Evolutionary conservation across 257 asterid species (phyloP), one percentile per base, ranked within the genome.

Genomic region (Orobanche coerulescens): DNA sequence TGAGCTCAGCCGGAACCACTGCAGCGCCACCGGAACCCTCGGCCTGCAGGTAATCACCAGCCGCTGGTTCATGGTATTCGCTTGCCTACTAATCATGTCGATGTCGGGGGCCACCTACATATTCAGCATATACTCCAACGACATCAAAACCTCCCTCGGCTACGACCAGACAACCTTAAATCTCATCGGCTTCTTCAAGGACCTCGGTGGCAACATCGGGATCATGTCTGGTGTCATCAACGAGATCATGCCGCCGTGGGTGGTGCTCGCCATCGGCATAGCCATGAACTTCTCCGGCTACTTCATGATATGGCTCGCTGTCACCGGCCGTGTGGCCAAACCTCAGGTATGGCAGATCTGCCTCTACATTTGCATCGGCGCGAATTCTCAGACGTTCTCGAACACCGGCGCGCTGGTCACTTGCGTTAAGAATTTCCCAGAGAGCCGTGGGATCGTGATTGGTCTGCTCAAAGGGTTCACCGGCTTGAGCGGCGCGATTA

Each of bases 31-130:
- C 0, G 0, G 1, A 20, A 31, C 63, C 56, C 61, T 70, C 60
- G 36, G 48, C 63, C 37, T 43, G 16, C 76, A 73, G 1, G 57
- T 71, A 2, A 46, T 80, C 26, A 46, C 24, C 37, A 70, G 90
- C 68, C 68, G 80, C 10, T 83, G 90, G 90, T 80, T 78, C 84
- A 76, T 80, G 79, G 76, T 83, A 14, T 80, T 83, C 73, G 90
- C 78, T 0, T 80, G 77, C 65, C 82, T 78, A 37, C 70, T 83
- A 0, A 83, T 83, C 75, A 67, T 83, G 80, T 80, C 90, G 1
- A 68, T 74, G 75, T 62, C 84, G 36, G 90, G 87, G 50, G 90
- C 87, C 42, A 78, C 84, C 43, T 83, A 78, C 82, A 73, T 83
- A 72, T 83, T 83, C 73, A 72, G 83, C 61, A 61, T 80, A 72